phyloP scores from a whole-genome alignment of 129 eudicot species.

The Lactuca sativa region DNA sequence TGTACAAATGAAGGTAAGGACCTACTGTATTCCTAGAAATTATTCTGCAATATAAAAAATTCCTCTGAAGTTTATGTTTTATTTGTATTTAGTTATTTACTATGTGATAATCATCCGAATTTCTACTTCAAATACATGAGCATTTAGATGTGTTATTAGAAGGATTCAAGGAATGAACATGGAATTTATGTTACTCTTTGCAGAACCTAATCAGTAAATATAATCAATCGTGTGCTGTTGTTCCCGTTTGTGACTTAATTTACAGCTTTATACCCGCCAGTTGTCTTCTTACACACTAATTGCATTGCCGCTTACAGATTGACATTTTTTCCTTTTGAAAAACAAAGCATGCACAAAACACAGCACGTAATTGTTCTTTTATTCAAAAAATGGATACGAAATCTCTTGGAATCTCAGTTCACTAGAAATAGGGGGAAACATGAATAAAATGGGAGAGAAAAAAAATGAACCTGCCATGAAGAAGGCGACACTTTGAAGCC shows the following conservation, averaged over 20 bases:
- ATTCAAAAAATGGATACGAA: not conserved
- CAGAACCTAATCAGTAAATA: not conserved
- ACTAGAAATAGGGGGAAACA: not conserved
- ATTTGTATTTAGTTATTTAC: not conserved
- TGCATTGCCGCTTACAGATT: constrained; percentile 10
- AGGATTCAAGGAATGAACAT: not conserved
- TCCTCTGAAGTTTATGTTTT: too few species aligned
- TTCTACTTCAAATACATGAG: not conserved
- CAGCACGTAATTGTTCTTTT: not conserved
- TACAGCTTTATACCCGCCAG: not conserved
- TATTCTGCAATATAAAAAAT: too few species aligned
- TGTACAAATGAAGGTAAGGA: too few species aligned
- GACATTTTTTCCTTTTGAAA: not conserved
- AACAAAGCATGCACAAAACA: constrained; percentile 7
- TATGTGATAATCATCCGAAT: not conserved
- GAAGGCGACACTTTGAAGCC: constrained; percentile 66
- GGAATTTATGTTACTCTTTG: not conserved
- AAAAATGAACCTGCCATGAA: constrained; percentile 54
- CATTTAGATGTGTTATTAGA: too few species aligned
- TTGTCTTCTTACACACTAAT: not conserved
- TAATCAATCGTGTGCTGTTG: not conserved
- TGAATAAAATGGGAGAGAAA: not conserved
- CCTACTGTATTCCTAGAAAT: too few species aligned
- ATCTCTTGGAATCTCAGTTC: not conserved
- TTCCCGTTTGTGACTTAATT: not conserved